Percentiles rank a stretch among this genome's conserved stretches.
These are phyloP conservation scores for Gyromitra esculenta DNA, from an alignment of 2,329 filamentous ascomycete genomes.

Conservation along the genomic window DNA sequence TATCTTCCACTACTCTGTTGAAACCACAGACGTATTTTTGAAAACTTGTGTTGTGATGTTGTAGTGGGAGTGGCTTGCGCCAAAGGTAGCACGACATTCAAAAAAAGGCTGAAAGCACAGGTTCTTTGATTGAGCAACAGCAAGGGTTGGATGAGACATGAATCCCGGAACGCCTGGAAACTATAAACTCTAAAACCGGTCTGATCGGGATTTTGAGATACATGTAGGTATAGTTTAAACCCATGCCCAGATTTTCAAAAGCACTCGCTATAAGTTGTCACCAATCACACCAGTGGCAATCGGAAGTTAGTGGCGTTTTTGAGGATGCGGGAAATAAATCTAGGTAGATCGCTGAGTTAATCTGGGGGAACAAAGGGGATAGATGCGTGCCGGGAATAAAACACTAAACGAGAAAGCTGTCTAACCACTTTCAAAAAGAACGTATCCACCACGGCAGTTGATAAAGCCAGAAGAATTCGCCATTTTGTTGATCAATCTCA, in stretches of 20 bases:
- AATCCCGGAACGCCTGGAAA: no score
- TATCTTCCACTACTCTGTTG: neutral
- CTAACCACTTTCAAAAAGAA: neutral
- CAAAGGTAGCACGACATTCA: neutral
- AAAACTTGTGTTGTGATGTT: neutral
- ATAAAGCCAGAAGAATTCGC: neutral
- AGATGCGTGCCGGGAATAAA: neutral
- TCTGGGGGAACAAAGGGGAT: neutral
- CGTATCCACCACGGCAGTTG: neutral
- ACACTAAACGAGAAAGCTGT: neutral
- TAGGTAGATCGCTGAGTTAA: neutral
- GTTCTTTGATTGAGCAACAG: neutral
- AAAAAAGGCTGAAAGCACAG: neutral
- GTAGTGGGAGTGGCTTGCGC: neutral
- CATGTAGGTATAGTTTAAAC: neutral
- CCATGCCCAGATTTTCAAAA: no score
- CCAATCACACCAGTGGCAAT: neutral
- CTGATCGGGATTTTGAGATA: neutral
- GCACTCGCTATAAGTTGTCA: neutral
- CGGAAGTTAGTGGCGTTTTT: neutral
- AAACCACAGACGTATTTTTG: neutral
- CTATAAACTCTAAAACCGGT: no score
- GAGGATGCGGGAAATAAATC: slow-evolving; percentile 1
- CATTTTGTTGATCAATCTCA: no score
- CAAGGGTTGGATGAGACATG: neutral